phyloP scores from a whole-genome alignment of 371 early-diverging fungal species.

The Mortierella sp. region DNA sequence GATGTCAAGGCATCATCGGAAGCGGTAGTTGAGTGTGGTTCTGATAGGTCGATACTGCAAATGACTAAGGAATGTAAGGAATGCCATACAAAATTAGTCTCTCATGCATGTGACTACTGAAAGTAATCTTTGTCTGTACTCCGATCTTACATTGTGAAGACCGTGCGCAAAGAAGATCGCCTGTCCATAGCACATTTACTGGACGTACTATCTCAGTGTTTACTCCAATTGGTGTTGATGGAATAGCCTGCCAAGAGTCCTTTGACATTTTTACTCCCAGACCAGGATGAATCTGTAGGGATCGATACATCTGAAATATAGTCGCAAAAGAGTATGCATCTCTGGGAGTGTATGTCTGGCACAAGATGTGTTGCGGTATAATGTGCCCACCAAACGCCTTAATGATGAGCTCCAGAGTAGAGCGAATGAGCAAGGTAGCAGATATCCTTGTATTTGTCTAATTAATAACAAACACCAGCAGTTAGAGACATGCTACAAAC shows the following conservation, averaged over 20 bases:
- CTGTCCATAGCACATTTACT: conserved; percentile 26
- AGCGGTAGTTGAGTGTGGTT: not conserved
- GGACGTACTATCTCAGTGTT: conserved; percentile 13
- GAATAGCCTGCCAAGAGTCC: conserved; percentile 42
- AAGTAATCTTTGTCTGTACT: not conserved
- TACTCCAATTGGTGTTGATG: conserved; percentile 9
- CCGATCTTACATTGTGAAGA: conserved; percentile 18
- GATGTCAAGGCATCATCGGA: not conserved
- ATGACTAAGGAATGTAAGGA: conserved; percentile 8
- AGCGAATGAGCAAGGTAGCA: conserved; percentile 28
- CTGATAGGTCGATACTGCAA: conserved; percentile 23
- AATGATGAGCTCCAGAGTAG: conserved; percentile 45
- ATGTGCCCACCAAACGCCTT: conserved; percentile 55
- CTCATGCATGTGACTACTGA: not conserved
- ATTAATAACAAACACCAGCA: not conserved
- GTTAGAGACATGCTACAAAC: no score
- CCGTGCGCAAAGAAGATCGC: conserved; percentile 17
- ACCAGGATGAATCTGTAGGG: conserved; percentile 40
- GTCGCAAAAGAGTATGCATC: conserved; percentile 42
- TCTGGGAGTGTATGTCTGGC: conserved; percentile 1
- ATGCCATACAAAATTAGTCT: not conserved
- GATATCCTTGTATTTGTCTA: conserved; percentile 31
- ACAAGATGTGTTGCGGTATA: conserved; percentile 37
- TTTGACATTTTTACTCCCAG: conserved; percentile 45
- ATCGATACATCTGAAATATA: conserved; percentile 34